Percentiles rank a stretch among this genome's conserved stretches.
Conservation (phyloP, 352 stramenopile genomes). For the Globisporangium camurandrum region DNA sequence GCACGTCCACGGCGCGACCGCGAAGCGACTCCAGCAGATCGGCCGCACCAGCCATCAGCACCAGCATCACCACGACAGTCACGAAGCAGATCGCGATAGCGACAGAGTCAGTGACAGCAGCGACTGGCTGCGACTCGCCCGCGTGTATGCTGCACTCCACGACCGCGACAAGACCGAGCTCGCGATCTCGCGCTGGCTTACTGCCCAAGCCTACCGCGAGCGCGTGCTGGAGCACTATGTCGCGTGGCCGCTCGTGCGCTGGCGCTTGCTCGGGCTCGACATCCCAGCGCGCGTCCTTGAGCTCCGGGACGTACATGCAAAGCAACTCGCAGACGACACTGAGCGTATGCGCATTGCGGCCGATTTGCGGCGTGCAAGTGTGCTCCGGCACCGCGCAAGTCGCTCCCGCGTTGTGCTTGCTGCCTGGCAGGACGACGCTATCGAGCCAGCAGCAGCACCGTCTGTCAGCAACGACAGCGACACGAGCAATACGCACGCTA, state of each 20-base stretch:
- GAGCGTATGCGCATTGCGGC: slow-evolving; percentile 10
- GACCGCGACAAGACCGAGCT: slow-evolving; percentile 21
- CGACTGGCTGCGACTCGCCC: slow-evolving; percentile 55
- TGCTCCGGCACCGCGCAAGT: slow-evolving; percentile 19
- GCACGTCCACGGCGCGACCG: slow-evolving; percentile 1
- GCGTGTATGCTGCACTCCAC: slow-evolving; percentile 34
- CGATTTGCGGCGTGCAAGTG: slow-evolving; percentile 21
- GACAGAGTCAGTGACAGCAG: slow-evolving; percentile 2
- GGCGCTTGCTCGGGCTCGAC: slow-evolving; percentile 48
- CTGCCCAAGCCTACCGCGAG: slow-evolving; percentile 24
- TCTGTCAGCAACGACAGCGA: neutral
- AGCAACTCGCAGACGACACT: slow-evolving; percentile 9
- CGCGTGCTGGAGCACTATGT: slow-evolving; percentile 37
- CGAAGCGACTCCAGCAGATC: neutral
- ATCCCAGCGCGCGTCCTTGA: slow-evolving; percentile 25
- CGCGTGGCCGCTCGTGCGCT: slow-evolving; percentile 45
- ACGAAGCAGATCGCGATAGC: neutral
- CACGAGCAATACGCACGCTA: neutral
- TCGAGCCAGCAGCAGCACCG: neutral
- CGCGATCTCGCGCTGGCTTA: slow-evolving; percentile 35
- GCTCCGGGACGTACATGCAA: slow-evolving; percentile 17
- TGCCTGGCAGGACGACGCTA: slow-evolving; percentile 19
- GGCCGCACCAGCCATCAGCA: too few species aligned
- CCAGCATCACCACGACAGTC: neutral
- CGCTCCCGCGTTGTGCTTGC: slow-evolving; percentile 16